Base-by-base conservation (phyloP, 805 yeast genomes). In the Yamadazyma kitorensis region DNA sequence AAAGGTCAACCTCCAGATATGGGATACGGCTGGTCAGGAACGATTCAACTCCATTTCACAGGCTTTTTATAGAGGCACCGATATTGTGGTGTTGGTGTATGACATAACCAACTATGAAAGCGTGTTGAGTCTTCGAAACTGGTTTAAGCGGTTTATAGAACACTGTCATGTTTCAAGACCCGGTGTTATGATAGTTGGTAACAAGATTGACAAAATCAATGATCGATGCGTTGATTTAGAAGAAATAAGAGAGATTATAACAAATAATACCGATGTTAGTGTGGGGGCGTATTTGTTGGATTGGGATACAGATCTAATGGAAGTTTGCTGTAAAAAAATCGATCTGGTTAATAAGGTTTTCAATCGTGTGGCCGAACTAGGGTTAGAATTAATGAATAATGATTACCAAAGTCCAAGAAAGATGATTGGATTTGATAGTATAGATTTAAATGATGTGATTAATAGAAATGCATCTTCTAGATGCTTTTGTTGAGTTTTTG, bases 11-110 rank as follows among this genome's bases (percentile, higher is more conserved):
- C 57, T 80, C 24, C 86, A 80, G 52, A 70, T 80, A 7, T 80
- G 77, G 70, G 73, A 68, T 45, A 68, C 73, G 7, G 72, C 73
- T 1, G 72, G 73, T 10, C 73, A 68, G 47, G 73, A 68, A 43
- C 47, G 73, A 29, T 68, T 66, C 50, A 65, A 67, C 39, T 69
- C 76, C 33, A 70, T 74, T 19, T 64, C 74, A 8, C 72, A 68
- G 48, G 74, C 79, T 4, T 76, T 76, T 44, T 76, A 76, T 51
- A 54, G 82, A 24, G 82, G 82, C 6, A 67, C 80, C 0, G 81
- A 76, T 45, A 72, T 75, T 13, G 77, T 70, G 4, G 61, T 76
- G 6, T 46, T 76, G 27, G 76, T 75, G 13, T 76, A 73, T 47
- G 82, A 76, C 51, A 56, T 73, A 23, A 70, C 79, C 34, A 70